Evolutionary conservation across 768 basidiomycete species (phyloP), one percentile per base, ranked within the genome.

Genomic region (Mycena venus): DNA sequence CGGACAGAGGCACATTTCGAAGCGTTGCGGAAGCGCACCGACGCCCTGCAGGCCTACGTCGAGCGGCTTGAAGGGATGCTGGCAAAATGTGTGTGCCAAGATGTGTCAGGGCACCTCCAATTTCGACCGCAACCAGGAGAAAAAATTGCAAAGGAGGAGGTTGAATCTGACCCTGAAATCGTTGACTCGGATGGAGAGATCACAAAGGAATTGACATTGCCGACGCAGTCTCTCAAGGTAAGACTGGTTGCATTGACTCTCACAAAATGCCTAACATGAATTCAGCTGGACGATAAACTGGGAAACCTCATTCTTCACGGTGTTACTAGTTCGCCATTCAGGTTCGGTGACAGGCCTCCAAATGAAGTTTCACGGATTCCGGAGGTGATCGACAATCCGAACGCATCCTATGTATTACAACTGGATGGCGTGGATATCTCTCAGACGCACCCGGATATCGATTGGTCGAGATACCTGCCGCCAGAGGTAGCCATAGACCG

Each of bases 1-100:
- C 64, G 67, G 15, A 75, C 70, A n/a, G 74, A 77, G 49, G 67
- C 74, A 3, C 72, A 78, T 32, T 77, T 77, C 27, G 77, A 75
- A 38, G 68, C 74, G 9, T 68, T 78, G 5, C 67, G 74, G 31
- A 75, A 75, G 69, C 74, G 67, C 5, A 61, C 62, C 5, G 68
- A 73, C 38, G 47, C 74, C 15, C 64, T 78, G 10, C 71, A 78
- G 15, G 71, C 51, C 2, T 68, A 71, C 31, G 44, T 27, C 1
- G 62, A 66, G 6, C 42, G 42, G 17, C 74, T 75, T 31, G 70
- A 75, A 31, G 36, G 19, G 10, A 47, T 68, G n/a, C 44, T 75
- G 3, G 53, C 61, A 0, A 72, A 70, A 17, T 76, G 75, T 21
- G 62, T 66, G 25, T 76, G 75, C 56, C 75, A 76, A 36, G 75